Evolutionary conservation across 352 stramenopile species (phyloP), one percentile per base, ranked within the genome.

Genomic region (Globisporangium spinosum): DNA sequence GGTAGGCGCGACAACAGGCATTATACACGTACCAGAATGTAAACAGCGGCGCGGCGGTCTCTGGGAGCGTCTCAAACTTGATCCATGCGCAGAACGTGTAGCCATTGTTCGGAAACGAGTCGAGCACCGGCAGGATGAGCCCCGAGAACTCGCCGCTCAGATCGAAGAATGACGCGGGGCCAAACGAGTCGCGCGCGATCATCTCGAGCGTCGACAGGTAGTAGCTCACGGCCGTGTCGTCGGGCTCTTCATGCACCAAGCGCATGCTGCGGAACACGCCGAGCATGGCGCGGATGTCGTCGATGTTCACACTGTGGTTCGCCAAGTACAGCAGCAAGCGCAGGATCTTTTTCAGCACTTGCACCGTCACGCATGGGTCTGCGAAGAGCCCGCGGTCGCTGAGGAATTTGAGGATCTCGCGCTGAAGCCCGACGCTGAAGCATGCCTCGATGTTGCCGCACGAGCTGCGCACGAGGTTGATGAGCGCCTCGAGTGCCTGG

Each of bases 51-150:
- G 87, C 83, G 15, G 84, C 78, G 35, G 85, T 77, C 49, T 93
- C 83, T 0, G 85, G 85, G 10, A 93, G 63, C 47, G 76, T 79
- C 70, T 95, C 87, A 54, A 95, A 91, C 60, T 93, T 93, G 64
- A 95, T 89, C 87, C 87, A 95, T 2, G 83, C 80, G 67, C 85
- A 93, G 49, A 95, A 93, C 0, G 87, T 95, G 73, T 95, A 93
- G 27, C 85, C 87, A n/a, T 88, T 89, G 43, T 75, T 87, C 5
- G 87, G 87, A 58, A 95, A 95, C 0, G 78, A 73, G 49, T 91
- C 85, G 22, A 93, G 69, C 32, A 89, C 77, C 0, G 85, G 83
- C 58, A 95, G 65, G 1, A 92, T 65, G 1, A 95, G 73, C 0
- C 87, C 87, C 20, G 87, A 95, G 47, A 80, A 89, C 45, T 93